phyloP scores from a whole-genome alignment of 345 rosid genomes.

The Eucalyptus globulus region DNA sequence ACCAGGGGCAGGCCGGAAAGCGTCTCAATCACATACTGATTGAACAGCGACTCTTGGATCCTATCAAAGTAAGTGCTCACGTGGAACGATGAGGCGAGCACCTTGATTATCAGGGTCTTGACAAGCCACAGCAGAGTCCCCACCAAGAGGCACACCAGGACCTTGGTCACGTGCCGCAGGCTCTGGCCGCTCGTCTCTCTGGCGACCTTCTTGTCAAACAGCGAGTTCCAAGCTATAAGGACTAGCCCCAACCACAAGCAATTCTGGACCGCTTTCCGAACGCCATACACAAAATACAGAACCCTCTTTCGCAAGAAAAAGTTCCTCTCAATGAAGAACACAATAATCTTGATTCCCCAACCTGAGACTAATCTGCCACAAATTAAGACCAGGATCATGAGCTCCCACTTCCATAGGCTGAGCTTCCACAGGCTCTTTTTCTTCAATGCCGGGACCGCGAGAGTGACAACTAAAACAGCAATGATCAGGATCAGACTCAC shows the following conservation, averaged over 20 bases:
- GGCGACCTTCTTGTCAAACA: slow-evolving; percentile 51
- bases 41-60: slow-evolving; percentile 73
- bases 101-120: slow-evolving; percentile 82
- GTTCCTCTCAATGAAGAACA: slow-evolving; percentile 72
- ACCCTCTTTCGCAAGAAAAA: slow-evolving; percentile 62
- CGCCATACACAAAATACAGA: slow-evolving; percentile 78
- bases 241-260: slow-evolving; percentile 79
- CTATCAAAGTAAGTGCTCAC: slow-evolving; percentile 90
- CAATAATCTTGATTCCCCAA: slow-evolving; percentile 72
- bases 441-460: slow-evolving; percentile 19
- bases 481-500: slow-evolving; percentile 41
- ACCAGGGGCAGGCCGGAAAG: slow-evolving; percentile 70
- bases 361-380: slow-evolving; percentile 84
- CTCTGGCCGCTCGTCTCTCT: slow-evolving; percentile 7
- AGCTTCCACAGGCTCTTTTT: slow-evolving; percentile 30
- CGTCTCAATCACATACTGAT: slow-evolving; percentile 77
- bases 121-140: slow-evolving; percentile 63
- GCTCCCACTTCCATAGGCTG: slow-evolving; percentile 86
- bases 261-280: slow-evolving; percentile 71
- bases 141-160: slow-evolving; percentile 55
- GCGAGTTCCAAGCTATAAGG: slow-evolving; percentile 52
- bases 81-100: slow-evolving; percentile 79
- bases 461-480: slow-evolving; percentile 37
- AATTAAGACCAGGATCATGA: slow-evolving; percentile 58
- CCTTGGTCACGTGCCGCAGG: slow-evolving; percentile 48